Conservation (phyloP, 2,329 filamentous ascomycete genomes). For the Penicillium sp. region DNA sequence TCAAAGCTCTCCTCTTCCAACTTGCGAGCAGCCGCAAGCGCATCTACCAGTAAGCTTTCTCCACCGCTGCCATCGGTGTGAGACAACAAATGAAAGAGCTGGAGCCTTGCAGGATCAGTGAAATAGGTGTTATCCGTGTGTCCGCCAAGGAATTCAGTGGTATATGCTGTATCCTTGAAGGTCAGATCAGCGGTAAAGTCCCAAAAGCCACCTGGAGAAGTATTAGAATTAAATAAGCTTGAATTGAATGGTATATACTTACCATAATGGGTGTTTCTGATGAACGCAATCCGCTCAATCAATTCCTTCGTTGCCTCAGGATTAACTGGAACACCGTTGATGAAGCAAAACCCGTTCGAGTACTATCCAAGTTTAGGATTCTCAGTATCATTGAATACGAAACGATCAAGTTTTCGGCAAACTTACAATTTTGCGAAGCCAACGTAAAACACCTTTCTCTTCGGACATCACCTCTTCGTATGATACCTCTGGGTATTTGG, state of each 20-base stretch:
- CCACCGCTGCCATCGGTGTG: conserved; percentile 69
- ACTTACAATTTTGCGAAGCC: conserved; percentile 63
- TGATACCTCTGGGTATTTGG: conserved; percentile 57
- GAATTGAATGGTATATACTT: conserved; percentile 26
- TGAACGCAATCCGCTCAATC: conserved; percentile 78
- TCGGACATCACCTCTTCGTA: conserved; percentile 63
- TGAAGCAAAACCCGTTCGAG: conserved; percentile 69
- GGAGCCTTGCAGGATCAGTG: conserved; percentile 84
- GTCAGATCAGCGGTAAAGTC: conserved; percentile 90
- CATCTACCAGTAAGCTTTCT: conserved; percentile 79
- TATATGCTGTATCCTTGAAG: conserved; percentile 89
- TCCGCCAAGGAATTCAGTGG: conserved; percentile 74
- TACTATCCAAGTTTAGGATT: background rate
- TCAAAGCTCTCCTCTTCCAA: conserved; percentile 56
- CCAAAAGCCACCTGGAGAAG: conserved; percentile 60
- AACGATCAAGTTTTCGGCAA: background rate
- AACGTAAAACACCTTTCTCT: conserved; percentile 57
- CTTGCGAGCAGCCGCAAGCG: conserved; percentile 69
- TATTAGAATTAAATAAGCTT: background rate
- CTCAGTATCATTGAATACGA: background rate
- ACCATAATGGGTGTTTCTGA: conserved; percentile 89
- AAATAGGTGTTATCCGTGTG: conserved; percentile 98
- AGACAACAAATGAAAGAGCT: conserved; percentile 88
- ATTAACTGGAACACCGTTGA: conserved; percentile 66
- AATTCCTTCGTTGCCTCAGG: conserved; percentile 73